A percentile compares a stretch with the other conserved stretches of the same genome.
Evolutionary conservation across 139 green algal genomes (phyloP).

Genomic region (Penium margaritaceum): DNA sequence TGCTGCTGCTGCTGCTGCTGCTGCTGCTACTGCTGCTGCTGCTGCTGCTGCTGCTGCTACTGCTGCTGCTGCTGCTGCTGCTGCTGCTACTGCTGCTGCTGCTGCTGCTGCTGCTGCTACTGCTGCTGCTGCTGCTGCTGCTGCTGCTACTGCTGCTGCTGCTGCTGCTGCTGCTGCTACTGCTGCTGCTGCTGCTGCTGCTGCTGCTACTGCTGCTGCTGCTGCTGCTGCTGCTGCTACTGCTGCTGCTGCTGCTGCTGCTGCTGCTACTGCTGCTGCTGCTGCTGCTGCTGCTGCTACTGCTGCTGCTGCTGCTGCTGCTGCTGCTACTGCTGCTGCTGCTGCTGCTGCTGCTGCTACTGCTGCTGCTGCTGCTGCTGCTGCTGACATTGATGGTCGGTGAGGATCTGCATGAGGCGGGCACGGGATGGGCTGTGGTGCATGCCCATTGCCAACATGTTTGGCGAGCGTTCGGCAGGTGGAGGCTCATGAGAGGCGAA

Average conservation of each 20-base stretch:
- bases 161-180: background rate
- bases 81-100: constrained; percentile 15
- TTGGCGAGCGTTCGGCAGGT: no score
- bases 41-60: constrained; percentile 14
- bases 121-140: constrained; percentile 18
- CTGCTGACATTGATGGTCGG: no score
- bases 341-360: background rate
- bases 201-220: background rate
- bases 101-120: constrained; percentile 15
- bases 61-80: constrained; percentile 17
- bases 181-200: constrained; percentile 13
- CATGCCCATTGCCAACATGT: no score
- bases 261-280: constrained; percentile 19
- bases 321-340: background rate
- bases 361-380: constrained; percentile 9
- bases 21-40: constrained; percentile 15
- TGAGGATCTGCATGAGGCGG: no score
- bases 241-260: constrained; percentile 21
- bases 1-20: constrained; percentile 15
- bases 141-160: background rate
- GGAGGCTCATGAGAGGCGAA: no score
- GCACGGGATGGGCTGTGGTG: no score
- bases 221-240: constrained; percentile 2
- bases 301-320: constrained; percentile 18
- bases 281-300: constrained; percentile 16